phyloP scores from a whole-genome alignment of 257 asterid genomes.

The Solanum etuberosum region DNA sequence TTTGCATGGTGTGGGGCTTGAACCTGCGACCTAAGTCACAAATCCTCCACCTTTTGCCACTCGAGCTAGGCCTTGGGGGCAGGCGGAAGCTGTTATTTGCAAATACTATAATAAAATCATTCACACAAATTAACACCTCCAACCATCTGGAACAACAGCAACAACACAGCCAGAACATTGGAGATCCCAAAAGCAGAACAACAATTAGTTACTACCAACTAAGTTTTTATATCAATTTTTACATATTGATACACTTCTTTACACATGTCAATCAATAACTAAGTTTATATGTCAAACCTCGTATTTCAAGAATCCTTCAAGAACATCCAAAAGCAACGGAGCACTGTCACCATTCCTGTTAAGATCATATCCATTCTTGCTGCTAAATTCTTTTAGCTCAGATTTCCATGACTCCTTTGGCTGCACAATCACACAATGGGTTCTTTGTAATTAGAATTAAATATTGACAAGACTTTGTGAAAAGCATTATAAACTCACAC shows the following conservation, averaged over 20 bases:
- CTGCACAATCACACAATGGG: conserved; percentile 28
- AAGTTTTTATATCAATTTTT: neutral
- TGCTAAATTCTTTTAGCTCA: conserved; percentile 87
- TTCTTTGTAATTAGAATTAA: neutral
- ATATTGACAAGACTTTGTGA: neutral
- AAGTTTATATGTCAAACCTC: conserved; percentile 39
- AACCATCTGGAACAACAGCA: neutral
- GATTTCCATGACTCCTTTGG: conserved; percentile 92
- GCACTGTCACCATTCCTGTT: conserved; percentile 89
- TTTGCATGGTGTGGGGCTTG: no score
- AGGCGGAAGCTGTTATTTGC: neutral
- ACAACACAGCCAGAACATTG: neutral
- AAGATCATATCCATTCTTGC: conserved; percentile 85
- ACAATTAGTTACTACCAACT: neutral
- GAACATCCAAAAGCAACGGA: conserved; percentile 96
- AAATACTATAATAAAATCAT: neutral
- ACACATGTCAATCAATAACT: neutral
- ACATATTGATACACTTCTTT: neutral
- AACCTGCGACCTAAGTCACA: no score
- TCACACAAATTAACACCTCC: neutral
- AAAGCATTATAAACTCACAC: neutral
- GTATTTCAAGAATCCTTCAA: conserved; percentile 96
- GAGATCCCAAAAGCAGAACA: neutral
- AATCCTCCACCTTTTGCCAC: no score
- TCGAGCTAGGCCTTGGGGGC: no score